A percentile compares a stretch with the other conserved stretches of the same genome.
phyloP scores from a whole-genome alignment of 129 eudicot species.

The Tagetes erecta region DNA sequence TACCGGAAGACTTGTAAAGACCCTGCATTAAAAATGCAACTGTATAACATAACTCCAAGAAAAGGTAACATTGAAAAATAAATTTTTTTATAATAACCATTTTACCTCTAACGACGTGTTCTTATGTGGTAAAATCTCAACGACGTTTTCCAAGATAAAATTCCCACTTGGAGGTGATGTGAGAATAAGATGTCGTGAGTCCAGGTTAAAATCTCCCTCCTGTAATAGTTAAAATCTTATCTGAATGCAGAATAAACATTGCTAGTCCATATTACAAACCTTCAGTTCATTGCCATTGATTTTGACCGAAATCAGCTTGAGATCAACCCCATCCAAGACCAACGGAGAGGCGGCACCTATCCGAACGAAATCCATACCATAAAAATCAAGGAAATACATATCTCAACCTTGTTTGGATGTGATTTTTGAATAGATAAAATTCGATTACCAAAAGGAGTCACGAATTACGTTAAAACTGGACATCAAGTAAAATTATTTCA shows the following conservation, averaged over 20 bases:
- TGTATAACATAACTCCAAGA: background rate
- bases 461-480: background rate
- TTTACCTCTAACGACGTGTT: conserved; percentile 92
- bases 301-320: conserved; percentile 68
- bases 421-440: background rate
- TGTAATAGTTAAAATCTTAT: conserved; percentile 20
- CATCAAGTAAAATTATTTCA: background rate
- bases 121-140: conserved; percentile 70
- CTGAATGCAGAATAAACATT: background rate
- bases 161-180: conserved; percentile 71
- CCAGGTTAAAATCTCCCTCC: conserved; percentile 66
- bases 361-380: background rate
- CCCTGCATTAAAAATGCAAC: conserved; percentile 56
- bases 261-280: conserved; percentile 36
- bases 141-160: conserved; percentile 69
- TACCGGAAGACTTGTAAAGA: conserved; percentile 93
- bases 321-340: conserved; percentile 80
- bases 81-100: background rate
- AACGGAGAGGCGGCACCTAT: conserved; percentile 69
- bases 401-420: background rate
- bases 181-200: conserved; percentile 65
- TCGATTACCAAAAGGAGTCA: background rate
- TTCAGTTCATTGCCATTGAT: conserved; percentile 61
- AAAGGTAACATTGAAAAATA: background rate
- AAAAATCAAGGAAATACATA: background rate